Percentiles rank a stretch among this genome's conserved stretches.
Conservation (phyloP, 345 rosid species). For the Salix caprea region DNA sequence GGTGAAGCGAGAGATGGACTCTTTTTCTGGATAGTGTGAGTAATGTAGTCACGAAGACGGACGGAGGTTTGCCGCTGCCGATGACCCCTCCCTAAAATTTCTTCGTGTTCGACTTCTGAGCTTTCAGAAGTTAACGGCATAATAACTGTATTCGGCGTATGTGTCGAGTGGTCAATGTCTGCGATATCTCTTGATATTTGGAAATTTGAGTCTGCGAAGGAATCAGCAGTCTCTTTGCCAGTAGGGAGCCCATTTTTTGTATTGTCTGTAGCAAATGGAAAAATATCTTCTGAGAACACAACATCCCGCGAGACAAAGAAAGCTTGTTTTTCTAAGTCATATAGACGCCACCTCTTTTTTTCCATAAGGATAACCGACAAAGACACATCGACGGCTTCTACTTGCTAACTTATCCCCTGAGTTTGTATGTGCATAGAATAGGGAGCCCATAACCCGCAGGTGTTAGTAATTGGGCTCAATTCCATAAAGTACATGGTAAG, state of each 20-base stretch:
- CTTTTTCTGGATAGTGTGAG: background rate
- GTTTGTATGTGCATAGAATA: no score
- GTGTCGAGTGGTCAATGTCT: background rate
- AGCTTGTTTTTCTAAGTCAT: background rate
- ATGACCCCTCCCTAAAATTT: background rate
- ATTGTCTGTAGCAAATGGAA: background rate
- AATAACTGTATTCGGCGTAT: background rate
- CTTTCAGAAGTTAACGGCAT: background rate
- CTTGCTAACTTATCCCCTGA: no score
- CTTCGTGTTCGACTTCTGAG: background rate
- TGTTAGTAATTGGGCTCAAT: no score
- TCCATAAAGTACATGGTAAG: no score
- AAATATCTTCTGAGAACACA: background rate
- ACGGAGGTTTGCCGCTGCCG: background rate
- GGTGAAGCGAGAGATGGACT: background rate
- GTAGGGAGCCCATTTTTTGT: background rate
- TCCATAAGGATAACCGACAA: no score
- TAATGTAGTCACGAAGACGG: background rate
- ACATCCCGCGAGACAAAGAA: background rate
- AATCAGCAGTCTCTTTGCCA: fast-evolving
- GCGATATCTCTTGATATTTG: no score
- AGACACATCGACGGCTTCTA: no score
- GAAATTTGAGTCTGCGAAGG: no score
- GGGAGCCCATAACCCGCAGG: no score
- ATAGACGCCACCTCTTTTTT: background rate